Evolutionary conservation across 2,329 filamentous ascomycete genomes (phyloP).

Genomic region (Talaromyces piceae): DNA sequence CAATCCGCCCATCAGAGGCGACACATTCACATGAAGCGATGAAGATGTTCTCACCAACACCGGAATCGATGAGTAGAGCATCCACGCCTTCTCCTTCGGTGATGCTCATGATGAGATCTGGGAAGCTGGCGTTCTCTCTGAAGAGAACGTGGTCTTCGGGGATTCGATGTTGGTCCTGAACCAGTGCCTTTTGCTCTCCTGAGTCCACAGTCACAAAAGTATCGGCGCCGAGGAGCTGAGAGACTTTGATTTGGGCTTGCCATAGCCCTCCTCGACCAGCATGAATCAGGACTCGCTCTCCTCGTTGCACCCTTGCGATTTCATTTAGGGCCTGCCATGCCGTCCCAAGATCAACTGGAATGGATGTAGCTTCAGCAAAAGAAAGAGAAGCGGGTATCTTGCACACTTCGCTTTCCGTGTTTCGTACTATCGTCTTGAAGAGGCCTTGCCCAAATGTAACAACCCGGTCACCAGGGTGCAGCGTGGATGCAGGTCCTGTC

Average conservation of each 20-base stretch:
- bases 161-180: conserved; percentile 10
- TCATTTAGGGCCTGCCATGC: conserved; percentile 4
- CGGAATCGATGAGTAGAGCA: background rate
- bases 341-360: background rate
- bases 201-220: conserved; percentile 15
- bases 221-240: conserved; percentile 12
- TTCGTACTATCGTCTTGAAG: background rate
- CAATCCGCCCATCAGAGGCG: conserved; percentile 3
- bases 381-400: background rate
- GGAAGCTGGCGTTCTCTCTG: conserved; percentile 10
- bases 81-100: background rate
- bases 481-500: background rate
- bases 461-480: background rate
- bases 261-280: conserved; percentile 13
- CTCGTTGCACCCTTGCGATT: conserved; percentile 8
- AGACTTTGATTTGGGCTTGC: conserved; percentile 14
- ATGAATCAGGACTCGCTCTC: conserved; percentile 16
- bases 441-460: background rate
- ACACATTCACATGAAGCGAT: conserved; percentile 6
- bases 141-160: background rate
- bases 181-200: conserved; percentile 11
- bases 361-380: background rate
- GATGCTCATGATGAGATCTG: background rate
- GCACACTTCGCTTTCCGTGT: background rate
- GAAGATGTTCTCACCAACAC: background rate